Evolutionary conservation across 371 early-diverging fungal species (phyloP).

Genomic region (Rhizopus arrhizus): DNA sequence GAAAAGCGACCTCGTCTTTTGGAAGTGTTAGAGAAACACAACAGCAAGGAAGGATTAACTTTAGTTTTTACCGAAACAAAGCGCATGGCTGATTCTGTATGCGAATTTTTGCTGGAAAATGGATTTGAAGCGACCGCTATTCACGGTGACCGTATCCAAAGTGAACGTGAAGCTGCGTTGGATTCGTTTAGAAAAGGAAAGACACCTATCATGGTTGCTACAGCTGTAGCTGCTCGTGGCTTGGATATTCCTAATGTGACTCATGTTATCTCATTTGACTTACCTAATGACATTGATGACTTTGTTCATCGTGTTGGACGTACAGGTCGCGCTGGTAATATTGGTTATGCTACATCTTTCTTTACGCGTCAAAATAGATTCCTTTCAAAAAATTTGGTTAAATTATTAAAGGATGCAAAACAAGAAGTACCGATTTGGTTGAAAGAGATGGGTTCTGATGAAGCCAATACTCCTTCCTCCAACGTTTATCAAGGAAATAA

Average conservation of each 20-base stretch:
- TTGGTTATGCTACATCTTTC: constrained; percentile 94
- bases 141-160: constrained; percentile 96
- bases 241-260: constrained; percentile 90
- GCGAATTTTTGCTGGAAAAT: constrained; percentile 66
- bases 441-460: constrained; percentile 22
- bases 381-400: constrained; percentile 72
- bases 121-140: constrained; percentile 88
- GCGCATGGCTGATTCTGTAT: constrained; percentile 95
- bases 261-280: constrained; percentile 92
- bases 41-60: constrained; percentile 69
- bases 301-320: constrained; percentile 92
- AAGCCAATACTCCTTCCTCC: neutral
- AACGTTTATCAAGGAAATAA: neutral
- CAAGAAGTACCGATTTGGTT: constrained; percentile 72
- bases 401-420: constrained; percentile 71
- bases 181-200: constrained; percentile 86
- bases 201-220: constrained; percentile 97
- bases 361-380: constrained; percentile 90
- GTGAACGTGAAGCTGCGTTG: constrained; percentile 94
- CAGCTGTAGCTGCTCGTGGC: constrained; percentile 99
- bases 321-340: constrained; percentile 97
- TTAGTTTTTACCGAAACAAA: constrained; percentile 99
- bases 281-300: constrained; percentile 91
- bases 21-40: constrained; percentile 70
- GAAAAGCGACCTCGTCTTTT: constrained; percentile 80